Percentiles rank a stretch among this genome's conserved stretches.
phyloP scores from a whole-genome alignment of 345 rosid genomes.

The Hypericum androsaemum region DNA sequence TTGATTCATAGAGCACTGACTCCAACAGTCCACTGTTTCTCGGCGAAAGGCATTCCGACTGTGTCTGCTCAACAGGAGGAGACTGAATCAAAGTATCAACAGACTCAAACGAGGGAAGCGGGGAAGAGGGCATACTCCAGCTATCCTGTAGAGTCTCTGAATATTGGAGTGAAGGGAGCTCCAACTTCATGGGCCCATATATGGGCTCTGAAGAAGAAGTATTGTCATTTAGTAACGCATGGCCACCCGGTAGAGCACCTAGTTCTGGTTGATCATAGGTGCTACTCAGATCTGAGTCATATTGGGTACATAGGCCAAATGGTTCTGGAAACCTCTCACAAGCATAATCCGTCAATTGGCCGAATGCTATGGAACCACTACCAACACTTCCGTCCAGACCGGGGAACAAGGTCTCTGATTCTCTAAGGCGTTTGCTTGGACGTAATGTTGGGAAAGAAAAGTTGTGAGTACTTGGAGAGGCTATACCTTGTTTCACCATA shows the following conservation, averaged over 20 bases:
- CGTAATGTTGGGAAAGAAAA: slow-evolving; percentile 2
- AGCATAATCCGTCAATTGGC: slow-evolving; percentile 2
- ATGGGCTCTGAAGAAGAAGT: slow-evolving; percentile 42
- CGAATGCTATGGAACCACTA: background rate
- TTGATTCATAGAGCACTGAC: slow-evolving; percentile 34
- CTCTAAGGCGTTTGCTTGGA: slow-evolving; percentile 6
- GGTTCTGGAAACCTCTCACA: slow-evolving; percentile 5
- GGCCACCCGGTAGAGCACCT: slow-evolving; percentile 21
- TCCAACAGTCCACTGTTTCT: slow-evolving; percentile 39
- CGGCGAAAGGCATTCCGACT: slow-evolving; percentile 26
- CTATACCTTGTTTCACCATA: background rate
- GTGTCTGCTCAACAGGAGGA: slow-evolving; percentile 25
- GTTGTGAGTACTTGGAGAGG: background rate
- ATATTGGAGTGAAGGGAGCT: slow-evolving; percentile 76
- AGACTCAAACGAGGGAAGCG: slow-evolving; percentile 32
- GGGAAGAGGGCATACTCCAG: slow-evolving; percentile 28
- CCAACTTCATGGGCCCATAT: slow-evolving; percentile 35
- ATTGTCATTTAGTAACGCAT: slow-evolving; percentile 30
- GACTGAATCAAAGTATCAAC: slow-evolving; percentile 33
- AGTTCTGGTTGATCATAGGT: slow-evolving; percentile 17
- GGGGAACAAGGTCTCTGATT: background rate
- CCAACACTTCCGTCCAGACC: slow-evolving; percentile 4
- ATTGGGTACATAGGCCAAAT: slow-evolving; percentile 13
- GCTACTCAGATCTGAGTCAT: slow-evolving; percentile 13
- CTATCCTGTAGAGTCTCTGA: slow-evolving; percentile 29